Base-by-base conservation (phyloP, 805 yeast species). In the Candida arabinofermentans region DNA sequence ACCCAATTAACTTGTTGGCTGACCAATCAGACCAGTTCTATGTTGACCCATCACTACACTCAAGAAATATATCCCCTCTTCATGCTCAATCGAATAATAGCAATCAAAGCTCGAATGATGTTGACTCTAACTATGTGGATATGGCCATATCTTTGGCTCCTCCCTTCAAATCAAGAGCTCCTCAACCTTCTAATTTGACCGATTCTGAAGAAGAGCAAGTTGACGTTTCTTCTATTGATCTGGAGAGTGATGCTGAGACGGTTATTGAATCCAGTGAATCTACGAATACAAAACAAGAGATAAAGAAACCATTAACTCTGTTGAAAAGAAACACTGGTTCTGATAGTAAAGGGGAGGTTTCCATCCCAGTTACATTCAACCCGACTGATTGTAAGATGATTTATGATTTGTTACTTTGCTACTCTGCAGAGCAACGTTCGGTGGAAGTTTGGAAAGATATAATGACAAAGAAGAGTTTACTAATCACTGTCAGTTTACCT, bases 101-200 rank as follows among this genome's bases (percentile, higher is more conserved):
- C 24, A 46, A 44, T 3, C 9, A 42, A 12, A 44, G 34, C 18
- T 40, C 22, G 13, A 39, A 41, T 22, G 60, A 51, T 8, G 6
- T 29, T 8, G 32, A 29, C 16, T 14, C 32, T 6, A 29, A 29
- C 5, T 55, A 51, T 27, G 36, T 53, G 13, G 53, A 55, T 30
- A 49, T 55, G 58, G 44, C 55, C 3, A 51, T 55, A n/a, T 47
- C 56, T 2, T 36, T 55, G 31, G 56, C 53, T 5, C 52, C 57
- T 2, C 53, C 53, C 2, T 50, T 50, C 34, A 46, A 42, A 33
- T 31, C 48, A 10, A 46, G 38, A 26, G 19, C 37, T 5, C 17
- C 36, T 9, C n/a, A n/a, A n/a, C n/a, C n/a, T n/a, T n/a, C n/a
- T n/a, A n/a, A n/a, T n/a, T n/a, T n/a, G n/a, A n/a, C 24, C 3